These are phyloP conservation scores for Babesia sp. DNA, from an alignment of 169 alveolate species.

Conservation along the genomic window DNA sequence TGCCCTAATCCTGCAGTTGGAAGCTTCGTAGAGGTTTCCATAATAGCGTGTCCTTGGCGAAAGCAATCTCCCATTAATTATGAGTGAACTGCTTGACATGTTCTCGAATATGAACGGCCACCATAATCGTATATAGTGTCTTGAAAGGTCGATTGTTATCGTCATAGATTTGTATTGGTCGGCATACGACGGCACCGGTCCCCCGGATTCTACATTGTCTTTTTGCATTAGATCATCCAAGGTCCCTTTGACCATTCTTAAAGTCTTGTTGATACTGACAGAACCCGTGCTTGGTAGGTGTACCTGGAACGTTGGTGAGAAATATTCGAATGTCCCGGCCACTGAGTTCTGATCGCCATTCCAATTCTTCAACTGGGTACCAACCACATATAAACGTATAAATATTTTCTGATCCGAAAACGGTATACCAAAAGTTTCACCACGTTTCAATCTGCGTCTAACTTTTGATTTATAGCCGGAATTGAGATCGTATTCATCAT, in stretches of 20 bases:
- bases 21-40: constrained; percentile 48
- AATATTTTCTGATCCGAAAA: constrained; percentile 45
- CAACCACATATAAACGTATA: constrained; percentile 33
- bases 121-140: constrained; percentile 40
- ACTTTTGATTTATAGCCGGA: neutral
- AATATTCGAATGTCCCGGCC: constrained; percentile 3
- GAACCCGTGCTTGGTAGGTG: constrained; percentile 9
- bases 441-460: constrained; percentile 22
- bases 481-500: neutral
- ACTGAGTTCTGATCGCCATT: neutral
- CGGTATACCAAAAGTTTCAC: constrained; percentile 50
- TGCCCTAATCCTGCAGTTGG: constrained; percentile 50
- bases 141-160: constrained; percentile 36
- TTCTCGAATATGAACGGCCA: constrained; percentile 69
- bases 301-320: constrained; percentile 21
- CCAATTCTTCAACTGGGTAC: constrained; percentile 23
- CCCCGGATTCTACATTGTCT: neutral
- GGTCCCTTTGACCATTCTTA: constrained; percentile 5
- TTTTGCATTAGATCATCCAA: neutral
- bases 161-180: constrained; percentile 38
- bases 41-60: constrained; percentile 30
- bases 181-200: constrained; percentile 7
- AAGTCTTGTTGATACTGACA: constrained; percentile 7
- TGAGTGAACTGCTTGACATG: constrained; percentile 25
- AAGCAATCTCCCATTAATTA: constrained; percentile 41